Conservation (phyloP, 2,329 filamentous ascomycete genomes). For the Didymella lethalis region DNA sequence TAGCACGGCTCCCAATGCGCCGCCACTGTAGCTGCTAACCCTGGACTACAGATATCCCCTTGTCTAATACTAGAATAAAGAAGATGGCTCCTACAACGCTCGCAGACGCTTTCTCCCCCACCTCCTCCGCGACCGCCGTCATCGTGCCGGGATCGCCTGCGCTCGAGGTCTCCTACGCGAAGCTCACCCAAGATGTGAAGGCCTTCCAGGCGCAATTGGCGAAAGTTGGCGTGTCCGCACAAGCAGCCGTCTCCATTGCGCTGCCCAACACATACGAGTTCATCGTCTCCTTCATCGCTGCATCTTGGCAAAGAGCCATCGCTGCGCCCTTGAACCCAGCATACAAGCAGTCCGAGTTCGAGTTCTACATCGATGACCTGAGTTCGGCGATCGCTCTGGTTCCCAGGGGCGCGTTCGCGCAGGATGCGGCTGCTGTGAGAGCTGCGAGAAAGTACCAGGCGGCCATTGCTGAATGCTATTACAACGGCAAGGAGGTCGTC, state of each 20-base stretch:
- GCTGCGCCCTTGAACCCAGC: conserved; percentile 87
- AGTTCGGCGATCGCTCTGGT: conserved; percentile 81
- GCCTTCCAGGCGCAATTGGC: conserved; percentile 82
- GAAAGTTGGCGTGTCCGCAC: conserved; percentile 72
- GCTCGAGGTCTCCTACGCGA: conserved; percentile 73
- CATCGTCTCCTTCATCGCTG: conserved; percentile 85
- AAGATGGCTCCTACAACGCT: conserved; percentile 66
- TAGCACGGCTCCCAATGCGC: conserved; percentile 8
- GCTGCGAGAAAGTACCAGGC: conserved; percentile 81
- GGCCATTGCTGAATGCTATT: conserved; percentile 87
- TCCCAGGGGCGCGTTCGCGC: conserved; percentile 72
- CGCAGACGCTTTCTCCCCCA: conserved; percentile 63
- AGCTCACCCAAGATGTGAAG: conserved; percentile 70
- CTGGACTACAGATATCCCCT: conserved; percentile 9
- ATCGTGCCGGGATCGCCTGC: conserved; percentile 75
- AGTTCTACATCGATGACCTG: conserved; percentile 90
- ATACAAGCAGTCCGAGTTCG: conserved; percentile 89
- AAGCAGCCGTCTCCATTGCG: conserved; percentile 80
- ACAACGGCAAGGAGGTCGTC: conserved; percentile 74
- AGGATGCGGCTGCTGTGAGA: conserved; percentile 74
- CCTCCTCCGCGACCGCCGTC: conserved; percentile 66
- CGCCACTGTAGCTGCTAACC: conserved; percentile 3
- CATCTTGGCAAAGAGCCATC: conserved; percentile 82
- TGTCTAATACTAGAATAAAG: conserved; percentile 10
- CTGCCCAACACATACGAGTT: conserved; percentile 87